Base-by-base conservation (phyloP, 805 yeast genomes). In the Lachancea dasiensis region DNA sequence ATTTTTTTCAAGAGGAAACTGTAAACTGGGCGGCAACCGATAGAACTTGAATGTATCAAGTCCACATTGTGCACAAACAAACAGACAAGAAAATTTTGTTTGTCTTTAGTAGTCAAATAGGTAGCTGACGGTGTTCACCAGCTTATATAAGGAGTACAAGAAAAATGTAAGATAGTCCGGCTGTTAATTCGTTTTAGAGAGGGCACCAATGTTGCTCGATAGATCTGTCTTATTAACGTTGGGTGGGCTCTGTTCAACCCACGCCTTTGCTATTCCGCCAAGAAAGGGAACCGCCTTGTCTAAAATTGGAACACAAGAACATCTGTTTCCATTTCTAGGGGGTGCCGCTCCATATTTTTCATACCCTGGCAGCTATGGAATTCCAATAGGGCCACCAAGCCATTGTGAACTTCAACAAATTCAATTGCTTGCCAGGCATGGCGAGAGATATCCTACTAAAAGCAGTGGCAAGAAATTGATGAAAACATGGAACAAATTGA, bases 381-480 rank as follows among this genome's bases (percentile, higher is more conserved):
- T 78, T 27, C 60, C 71, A 11, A 54, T 67, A 15, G 73, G 63
- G 7, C 46, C 65, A 1, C 80, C 82, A 19, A 46, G 36, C 10
- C 63, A 57, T 6, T 79, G 84, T 57, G 50, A 58, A 5, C 64
- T 79, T 39, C 75, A 74, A 48, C 90, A 82, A 57, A 85, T 81
- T 7, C 86, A 81, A 47, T 60, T 82, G 16, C 61, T 81, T 36
- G 77, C 79, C 48, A 72, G 95, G 52, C 94, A 86, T 52, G 94
- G 90, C 15, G 92, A 84, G 57, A 66, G 95, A 46, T 82, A 68
- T 51, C 86, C 86, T 3, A 71, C 82, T 3, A 56, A 48, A 3
- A 61, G 65, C n/a, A 62, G 68, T 3, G 61, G 54, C 17, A 48
- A 54, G 4, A 65, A 64, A 40, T 60, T 77, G 49, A 54, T 53